These are phyloP conservation scores for Juglanconis oblonga DNA, from an alignment of 2,329 filamentous ascomycete species.

Conservation along the genomic window DNA sequence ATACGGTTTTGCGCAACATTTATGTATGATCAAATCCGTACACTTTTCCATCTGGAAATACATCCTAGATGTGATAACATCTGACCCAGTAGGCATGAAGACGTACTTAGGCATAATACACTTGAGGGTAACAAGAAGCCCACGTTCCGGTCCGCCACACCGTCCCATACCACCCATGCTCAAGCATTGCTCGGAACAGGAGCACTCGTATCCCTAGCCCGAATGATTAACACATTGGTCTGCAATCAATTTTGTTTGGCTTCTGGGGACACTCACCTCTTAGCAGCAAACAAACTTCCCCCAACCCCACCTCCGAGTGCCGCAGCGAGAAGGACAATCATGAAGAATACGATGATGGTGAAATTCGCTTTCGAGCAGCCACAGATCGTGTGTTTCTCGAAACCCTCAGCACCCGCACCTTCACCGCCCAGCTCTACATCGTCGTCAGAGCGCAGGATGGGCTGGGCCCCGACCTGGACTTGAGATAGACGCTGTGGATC, in stretches of 20 bases:
- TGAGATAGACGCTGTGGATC: neutral
- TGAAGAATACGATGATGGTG: slow-evolving; percentile 5
- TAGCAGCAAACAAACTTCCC: slow-evolving; percentile 1
- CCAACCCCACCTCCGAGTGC: slow-evolving; percentile 10
- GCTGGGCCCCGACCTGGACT: neutral
- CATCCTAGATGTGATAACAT: too few species aligned
- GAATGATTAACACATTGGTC: neutral
- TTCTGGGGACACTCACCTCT: neutral
- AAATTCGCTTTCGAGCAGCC: slow-evolving; percentile 11
- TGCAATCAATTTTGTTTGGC: neutral
- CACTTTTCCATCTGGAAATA: too few species aligned
- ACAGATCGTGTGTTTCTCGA: neutral
- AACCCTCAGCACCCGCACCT: neutral
- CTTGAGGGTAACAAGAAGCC: too few species aligned
- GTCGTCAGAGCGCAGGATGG: neutral
- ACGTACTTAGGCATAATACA: too few species aligned
- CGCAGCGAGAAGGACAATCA: slow-evolving; percentile 9
- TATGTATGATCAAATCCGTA: neutral
- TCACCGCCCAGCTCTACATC: slow-evolving; percentile 2
- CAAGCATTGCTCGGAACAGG: neutral
- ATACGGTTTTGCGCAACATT: too few species aligned
- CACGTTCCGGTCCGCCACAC: too few species aligned
- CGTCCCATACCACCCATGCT: neutral
- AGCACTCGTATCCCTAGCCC: neutral
- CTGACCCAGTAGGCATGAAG: too few species aligned